These are phyloP conservation scores for Patellifolia procumbens DNA, from an alignment of 179 eudicot species.

Conservation along the genomic window DNA sequence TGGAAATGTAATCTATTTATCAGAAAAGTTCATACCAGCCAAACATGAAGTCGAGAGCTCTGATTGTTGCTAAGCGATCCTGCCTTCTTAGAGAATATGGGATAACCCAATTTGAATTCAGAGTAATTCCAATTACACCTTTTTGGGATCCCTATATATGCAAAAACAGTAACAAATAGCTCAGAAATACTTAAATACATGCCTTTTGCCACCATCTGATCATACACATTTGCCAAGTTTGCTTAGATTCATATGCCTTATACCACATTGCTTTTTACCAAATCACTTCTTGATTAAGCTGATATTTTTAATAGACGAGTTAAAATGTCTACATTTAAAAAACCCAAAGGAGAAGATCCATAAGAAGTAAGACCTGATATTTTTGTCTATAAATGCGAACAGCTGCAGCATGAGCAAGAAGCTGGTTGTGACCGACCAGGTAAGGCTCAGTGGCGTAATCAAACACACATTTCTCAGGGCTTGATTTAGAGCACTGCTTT, in stretches of 20 bases:
- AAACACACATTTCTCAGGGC: slow-evolving; percentile 17
- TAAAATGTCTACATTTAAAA: neutral
- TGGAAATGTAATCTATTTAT: neutral
- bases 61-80: slow-evolving; percentile 30
- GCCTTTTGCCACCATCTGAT: neutral
- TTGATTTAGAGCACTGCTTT: slow-evolving; percentile 30
- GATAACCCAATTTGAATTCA: slow-evolving; percentile 40
- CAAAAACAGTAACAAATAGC: slow-evolving; percentile 1
- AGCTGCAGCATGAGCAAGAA: slow-evolving; percentile 43
- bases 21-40: slow-evolving; percentile 36
- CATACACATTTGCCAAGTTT: neutral
- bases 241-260: neutral
- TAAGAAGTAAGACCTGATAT: slow-evolving; percentile 36
- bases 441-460: slow-evolving; percentile 38
- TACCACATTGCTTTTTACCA: neutral
- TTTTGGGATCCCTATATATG: slow-evolving; percentile 38
- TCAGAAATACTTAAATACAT: slow-evolving; percentile 3
- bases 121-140: slow-evolving; percentile 47
- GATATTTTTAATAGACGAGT: neutral
- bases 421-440: slow-evolving; percentile 36
- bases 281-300: neutral
- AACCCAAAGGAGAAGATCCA: neutral
- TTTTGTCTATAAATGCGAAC: slow-evolving; percentile 34
- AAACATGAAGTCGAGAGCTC: slow-evolving; percentile 51
- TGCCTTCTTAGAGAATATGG: slow-evolving; percentile 32